Base-by-base conservation (phyloP, 768 basidiomycete genomes). In the Tulasnella sp. region DNA sequence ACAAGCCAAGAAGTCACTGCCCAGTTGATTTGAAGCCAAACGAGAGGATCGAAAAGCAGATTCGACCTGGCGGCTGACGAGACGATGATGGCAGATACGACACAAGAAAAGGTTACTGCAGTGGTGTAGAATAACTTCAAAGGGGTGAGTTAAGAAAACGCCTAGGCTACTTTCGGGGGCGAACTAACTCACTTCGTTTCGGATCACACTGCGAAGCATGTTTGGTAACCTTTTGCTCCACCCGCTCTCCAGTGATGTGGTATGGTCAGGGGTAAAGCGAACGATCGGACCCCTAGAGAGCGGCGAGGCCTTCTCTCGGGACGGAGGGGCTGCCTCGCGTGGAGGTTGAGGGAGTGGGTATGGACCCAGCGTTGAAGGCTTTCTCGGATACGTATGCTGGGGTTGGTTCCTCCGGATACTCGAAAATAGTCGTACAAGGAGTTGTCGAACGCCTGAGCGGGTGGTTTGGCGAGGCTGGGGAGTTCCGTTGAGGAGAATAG, bases 21-120 rank as follows among this genome's bases (percentile, higher is more conserved):
- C 91, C 92, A 92, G 82, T 90, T 90, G 24, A 91, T 78, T 14
- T 85, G 85, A 80, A 91, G 87, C 91, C 91, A 93, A 24, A 87
- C 86, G 9, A 87, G 86, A 22, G 89, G 86, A 41, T 87, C 87
- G 44, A 91, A 85, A 2, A 87, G 85, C 60, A 88, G 87, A 60
- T 87, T 85, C 78, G 88, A 85, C 81, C 88, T 89, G 78, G 90
- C 86, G 1, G 80, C 80, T 46, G 60, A 54, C 8, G 48, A 74
- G 22, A 81, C 50, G 24, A 74, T 41, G 44, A 81, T 76, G 11
- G 80, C 79, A 11, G 81, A 69, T 22, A 81, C 37, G 24, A 81
- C 44, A n/a, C 81, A 81, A 46, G 80, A 80, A n/a, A 80, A 31
- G 42, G 75, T 75, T 4, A 81, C 75, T 58, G 77, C 64, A 37